Evolutionary conservation across 1,284 basidiomycete genomes (phyloP).

Genomic region (Ceratobasidium theobromae): DNA sequence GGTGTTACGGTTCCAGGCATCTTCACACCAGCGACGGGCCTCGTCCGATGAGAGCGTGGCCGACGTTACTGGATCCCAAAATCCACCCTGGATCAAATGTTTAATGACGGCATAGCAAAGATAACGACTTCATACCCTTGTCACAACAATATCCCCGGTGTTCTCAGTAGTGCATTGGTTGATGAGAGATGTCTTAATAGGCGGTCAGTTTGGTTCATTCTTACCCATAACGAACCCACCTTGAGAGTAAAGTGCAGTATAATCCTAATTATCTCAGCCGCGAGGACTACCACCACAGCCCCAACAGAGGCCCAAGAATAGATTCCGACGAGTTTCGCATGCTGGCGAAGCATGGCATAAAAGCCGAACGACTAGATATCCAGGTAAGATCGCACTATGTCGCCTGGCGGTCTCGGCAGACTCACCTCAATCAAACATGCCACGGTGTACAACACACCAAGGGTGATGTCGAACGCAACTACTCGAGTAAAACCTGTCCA

Average conservation of each 20-base stretch:
- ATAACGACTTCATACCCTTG: neutral
- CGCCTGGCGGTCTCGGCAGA: neutral
- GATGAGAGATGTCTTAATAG: slow-evolving; percentile 3
- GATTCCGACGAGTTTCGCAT: slow-evolving; percentile 18
- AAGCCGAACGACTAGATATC: slow-evolving; percentile 11
- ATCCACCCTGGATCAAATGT: neutral
- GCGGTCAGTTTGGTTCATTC: neutral
- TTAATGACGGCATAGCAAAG: neutral
- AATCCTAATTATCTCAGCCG: slow-evolving; percentile 23
- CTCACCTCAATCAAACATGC: slow-evolving; percentile 23
- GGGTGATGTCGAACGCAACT: slow-evolving; percentile 26
- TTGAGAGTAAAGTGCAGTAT: slow-evolving; percentile 26
- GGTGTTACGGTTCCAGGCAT: slow-evolving; percentile 25
- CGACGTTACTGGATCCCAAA: slow-evolving; percentile 18
- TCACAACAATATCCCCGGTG: slow-evolving; percentile 14
- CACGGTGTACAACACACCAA: slow-evolving; percentile 6
- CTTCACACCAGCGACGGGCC: slow-evolving; percentile 15
- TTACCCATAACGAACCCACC: neutral
- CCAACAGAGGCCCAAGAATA: slow-evolving; percentile 27
- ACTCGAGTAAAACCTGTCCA: slow-evolving; percentile 17
- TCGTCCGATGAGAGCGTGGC: neutral
- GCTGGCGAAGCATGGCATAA: slow-evolving; percentile 16
- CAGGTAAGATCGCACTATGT: neutral
- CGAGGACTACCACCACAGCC: slow-evolving; percentile 22
- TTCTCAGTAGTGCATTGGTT: slow-evolving; percentile 28